These are phyloP conservation scores for Pythium dissimile DNA, from an alignment of 352 stramenopile species.

Conservation along the genomic window DNA sequence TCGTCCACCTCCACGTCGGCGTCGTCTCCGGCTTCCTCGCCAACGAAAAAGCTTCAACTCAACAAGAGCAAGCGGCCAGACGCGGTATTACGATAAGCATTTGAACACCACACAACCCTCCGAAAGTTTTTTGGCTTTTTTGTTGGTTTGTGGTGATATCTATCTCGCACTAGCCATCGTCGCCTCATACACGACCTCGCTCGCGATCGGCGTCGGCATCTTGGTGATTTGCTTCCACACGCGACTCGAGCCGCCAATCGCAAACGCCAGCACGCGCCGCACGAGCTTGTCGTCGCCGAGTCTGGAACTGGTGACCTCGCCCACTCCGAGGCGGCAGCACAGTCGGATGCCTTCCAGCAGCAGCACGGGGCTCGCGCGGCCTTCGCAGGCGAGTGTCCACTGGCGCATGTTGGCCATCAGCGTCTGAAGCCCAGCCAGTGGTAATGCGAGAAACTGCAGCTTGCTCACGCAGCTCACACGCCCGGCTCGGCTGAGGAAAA, in stretches of 20 bases:
- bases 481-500: conserved; percentile 53
- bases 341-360: conserved; percentile 49
- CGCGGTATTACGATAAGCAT: not conserved
- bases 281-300: conserved; percentile 30
- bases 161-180: no score
- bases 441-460: conserved; percentile 55
- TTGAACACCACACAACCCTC: no score
- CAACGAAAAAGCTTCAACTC: conserved; percentile 8
- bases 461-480: conserved; percentile 59
- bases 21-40: conserved; percentile 7
- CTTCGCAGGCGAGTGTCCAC: conserved; percentile 45
- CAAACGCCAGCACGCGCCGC: conserved; percentile 59
- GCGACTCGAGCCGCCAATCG: conserved; percentile 52
- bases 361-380: conserved; percentile 29
- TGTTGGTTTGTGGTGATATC: not conserved
- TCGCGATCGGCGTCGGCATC: conserved; percentile 35
- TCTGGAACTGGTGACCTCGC: conserved; percentile 13
- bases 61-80: not conserved
- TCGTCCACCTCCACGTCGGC: conserved; percentile 13
- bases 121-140: not conserved
- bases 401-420: conserved; percentile 40
- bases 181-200: conserved; percentile 40
- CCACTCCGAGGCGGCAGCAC: conserved; percentile 44
- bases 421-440: conserved; percentile 57
- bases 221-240: conserved; percentile 69